Conservation (phyloP, 1,284 basidiomycete species). For the Tetrapyrgos nigripes region DNA sequence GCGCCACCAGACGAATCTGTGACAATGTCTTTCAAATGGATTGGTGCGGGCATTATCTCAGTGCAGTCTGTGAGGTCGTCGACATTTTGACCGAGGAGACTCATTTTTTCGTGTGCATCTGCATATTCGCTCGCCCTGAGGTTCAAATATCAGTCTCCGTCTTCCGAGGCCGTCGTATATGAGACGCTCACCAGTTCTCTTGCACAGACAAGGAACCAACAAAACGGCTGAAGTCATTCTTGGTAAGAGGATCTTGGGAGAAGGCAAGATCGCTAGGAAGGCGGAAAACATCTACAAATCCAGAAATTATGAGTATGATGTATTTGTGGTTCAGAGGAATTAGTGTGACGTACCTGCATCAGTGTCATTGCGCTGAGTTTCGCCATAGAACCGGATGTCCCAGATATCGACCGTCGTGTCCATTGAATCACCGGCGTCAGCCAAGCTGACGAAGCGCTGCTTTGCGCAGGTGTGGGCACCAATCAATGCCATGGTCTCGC, state of each 20-base stretch:
- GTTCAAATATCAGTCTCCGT: background rate
- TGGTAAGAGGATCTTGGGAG: conserved; percentile 8
- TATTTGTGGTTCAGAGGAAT: background rate
- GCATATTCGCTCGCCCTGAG: conserved; percentile 19
- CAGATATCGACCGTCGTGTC: conserved; percentile 21
- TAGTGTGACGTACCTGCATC: background rate
- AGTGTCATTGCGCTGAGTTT: background rate
- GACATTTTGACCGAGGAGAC: conserved; percentile 15
- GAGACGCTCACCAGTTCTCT: conserved; percentile 14
- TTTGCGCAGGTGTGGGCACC: conserved; percentile 20
- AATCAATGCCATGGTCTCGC: conserved; percentile 21
- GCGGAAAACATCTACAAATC: conserved; percentile 9
- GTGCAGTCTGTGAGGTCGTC: conserved; percentile 19
- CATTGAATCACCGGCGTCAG: background rate
- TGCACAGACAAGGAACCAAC: conserved; percentile 12
- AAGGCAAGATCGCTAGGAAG: conserved; percentile 18
- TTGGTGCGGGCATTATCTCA: conserved; percentile 19
- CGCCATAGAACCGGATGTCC: conserved; percentile 19
- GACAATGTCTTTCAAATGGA: conserved; percentile 13
- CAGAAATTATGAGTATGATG: background rate
- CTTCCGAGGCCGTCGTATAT: background rate
- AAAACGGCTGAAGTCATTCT: conserved; percentile 13
- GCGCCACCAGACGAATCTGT: background rate
- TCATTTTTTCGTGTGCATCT: conserved; percentile 21
- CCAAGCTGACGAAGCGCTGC: conserved; percentile 20